These are phyloP conservation scores for Xylariaceae sp. DNA, from an alignment of 2,329 filamentous ascomycete species.

Conservation along the genomic window DNA sequence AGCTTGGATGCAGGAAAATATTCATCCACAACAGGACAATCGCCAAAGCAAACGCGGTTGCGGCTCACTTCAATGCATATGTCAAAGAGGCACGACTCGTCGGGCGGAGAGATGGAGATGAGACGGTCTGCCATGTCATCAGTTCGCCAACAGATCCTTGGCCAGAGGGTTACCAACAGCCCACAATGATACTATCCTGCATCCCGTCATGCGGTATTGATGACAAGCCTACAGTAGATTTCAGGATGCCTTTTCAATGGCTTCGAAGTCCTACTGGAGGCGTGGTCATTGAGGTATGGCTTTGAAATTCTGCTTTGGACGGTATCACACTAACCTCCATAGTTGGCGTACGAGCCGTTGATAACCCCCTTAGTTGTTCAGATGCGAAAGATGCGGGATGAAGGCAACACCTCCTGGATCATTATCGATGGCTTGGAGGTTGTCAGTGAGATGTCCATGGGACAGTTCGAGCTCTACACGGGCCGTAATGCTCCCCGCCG, in stretches of 20 bases:
- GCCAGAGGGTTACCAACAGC: constrained; percentile 60
- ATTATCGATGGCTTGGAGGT: constrained; percentile 71
- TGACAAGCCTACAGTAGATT: constrained; percentile 61
- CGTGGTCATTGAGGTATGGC: constrained; percentile 62
- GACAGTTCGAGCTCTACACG: constrained; percentile 74
- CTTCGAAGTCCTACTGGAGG: constrained; percentile 68
- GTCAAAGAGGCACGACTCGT: constrained; percentile 34
- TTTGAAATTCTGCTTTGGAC: background rate
- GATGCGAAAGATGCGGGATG: constrained; percentile 50
- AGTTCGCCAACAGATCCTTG: constrained; percentile 57
- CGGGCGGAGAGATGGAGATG: constrained; percentile 34
- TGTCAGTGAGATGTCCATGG: constrained; percentile 71
- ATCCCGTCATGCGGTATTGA: constrained; percentile 65
- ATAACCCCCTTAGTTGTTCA: constrained; percentile 67
- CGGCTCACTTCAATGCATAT: constrained; percentile 63
- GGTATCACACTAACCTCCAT: constrained; percentile 10
- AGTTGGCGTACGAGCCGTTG: constrained; percentile 68
- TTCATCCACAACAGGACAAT: constrained; percentile 69
- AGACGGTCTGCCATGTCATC: constrained; percentile 53
- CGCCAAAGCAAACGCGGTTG: constrained; percentile 59
- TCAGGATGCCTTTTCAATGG: constrained; percentile 68
- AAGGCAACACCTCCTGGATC: constrained; percentile 62
- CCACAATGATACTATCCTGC: constrained; percentile 70
- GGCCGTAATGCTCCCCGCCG: constrained; percentile 67
- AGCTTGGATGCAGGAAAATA: constrained; percentile 69